Base-by-base conservation (phyloP, 192 early-diverging fungal genomes). In the Coemansia guatemalensis region DNA sequence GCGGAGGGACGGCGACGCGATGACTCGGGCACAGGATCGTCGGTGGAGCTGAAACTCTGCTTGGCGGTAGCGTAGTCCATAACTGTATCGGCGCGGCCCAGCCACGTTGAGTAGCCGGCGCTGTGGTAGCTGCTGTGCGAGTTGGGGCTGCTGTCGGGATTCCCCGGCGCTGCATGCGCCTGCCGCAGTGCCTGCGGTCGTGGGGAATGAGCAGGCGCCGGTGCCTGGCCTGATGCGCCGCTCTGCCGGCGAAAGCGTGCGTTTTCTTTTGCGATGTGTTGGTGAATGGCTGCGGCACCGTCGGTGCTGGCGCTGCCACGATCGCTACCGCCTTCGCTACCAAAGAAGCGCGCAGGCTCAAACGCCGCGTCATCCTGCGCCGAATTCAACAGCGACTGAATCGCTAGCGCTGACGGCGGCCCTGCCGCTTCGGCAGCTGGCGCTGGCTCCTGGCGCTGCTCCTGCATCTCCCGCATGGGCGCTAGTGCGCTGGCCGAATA, bases 51-150 rank as follows among this genome's bases (percentile, higher is more conserved):
- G 12, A 79, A 59, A 64, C 76, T 79, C 64, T 79, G 76, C 25
- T 79, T 64, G 2, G 76, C 76, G 2, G 76, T 79, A 50, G 76
- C 71, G 61, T 70, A 79, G 61, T 79, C 76, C 71, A 73, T 64
- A 21, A 74, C 64, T 0, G 76, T 79, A 47, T 79, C 76, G 1
- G 71, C 76, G 39, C 67, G 67, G 33, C 71, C 76, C 8, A 67
- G 59, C 76, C 76, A 79, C 50, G 57, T 44, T 8, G 76, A 79
- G 53, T 70, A 74, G 3, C 71, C 71, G 8, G 76, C 71, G 64
- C 76, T 79, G 53, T 79, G 76, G 61, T 79, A 79, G 71, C 76
- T 79, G 64, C 76, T 79, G 27, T 53, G 63, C 24, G 76, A 79
- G 29, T 58, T 65, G 25, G 71, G 76, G 49, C 76, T 69, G 57